Evolutionary conservation across 345 rosid species (phyloP).

Genomic region (Citrus trifoliata): DNA sequence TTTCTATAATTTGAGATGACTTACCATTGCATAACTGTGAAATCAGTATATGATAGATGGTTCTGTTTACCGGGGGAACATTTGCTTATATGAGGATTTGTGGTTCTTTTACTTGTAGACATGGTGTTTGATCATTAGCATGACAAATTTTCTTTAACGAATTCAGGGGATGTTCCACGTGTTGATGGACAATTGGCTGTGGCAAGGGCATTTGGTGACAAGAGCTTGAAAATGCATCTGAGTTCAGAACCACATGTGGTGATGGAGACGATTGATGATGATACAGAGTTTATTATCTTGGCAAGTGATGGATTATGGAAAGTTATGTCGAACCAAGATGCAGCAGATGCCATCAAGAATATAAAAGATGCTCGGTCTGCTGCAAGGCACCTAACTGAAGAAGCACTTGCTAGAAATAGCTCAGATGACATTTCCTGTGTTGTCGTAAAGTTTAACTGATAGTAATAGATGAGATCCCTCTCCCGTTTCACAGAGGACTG

Average conservation of each 20-base stretch:
- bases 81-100: neutral
- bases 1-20: neutral
- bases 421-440: constrained; percentile 85
- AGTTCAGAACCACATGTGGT: constrained; percentile 82
- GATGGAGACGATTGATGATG: constrained; percentile 52
- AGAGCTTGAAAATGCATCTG: constrained; percentile 79
- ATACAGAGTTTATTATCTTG: constrained; percentile 63
- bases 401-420: constrained; percentile 70
- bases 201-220: constrained; percentile 95
- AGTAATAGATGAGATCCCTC: neutral
- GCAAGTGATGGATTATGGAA: constrained; percentile 97
- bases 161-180: constrained; percentile 84
- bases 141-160: neutral
- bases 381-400: constrained; percentile 82
- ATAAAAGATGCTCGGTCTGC: constrained; percentile 76
- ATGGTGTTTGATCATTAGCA: neutral
- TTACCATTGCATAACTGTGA: neutral
- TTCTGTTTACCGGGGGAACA: neutral
- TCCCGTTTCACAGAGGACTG: constrained; percentile 3
- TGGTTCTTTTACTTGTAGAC: constrained; percentile 1
- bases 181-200: constrained; percentile 96
- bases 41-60: neutral
- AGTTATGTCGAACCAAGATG: constrained; percentile 92
- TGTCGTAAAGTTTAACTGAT: constrained; percentile 65
- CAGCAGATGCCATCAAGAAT: constrained; percentile 57